Percentiles rank a stretch among this genome's conserved stretches.
phyloP scores from a whole-genome alignment of 2,329 filamentous ascomycete genomes.

The Ophiostoma australiae region DNA sequence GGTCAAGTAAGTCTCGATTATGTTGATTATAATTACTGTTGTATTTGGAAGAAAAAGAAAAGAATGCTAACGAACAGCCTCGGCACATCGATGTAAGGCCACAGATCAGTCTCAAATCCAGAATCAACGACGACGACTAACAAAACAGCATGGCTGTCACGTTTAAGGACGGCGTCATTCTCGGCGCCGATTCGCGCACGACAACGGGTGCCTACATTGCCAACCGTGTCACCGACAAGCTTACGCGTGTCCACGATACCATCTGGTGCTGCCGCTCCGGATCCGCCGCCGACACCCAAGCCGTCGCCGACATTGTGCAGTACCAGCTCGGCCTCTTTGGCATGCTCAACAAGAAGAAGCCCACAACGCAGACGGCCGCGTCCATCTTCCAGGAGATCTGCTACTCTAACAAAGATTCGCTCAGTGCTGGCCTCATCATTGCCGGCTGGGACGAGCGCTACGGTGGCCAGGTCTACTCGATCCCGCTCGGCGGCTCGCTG shows the following conservation, averaged over 20 bases:
- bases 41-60: background rate
- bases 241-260: constrained; percentile 96
- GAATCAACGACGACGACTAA: background rate
- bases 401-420: constrained; percentile 91
- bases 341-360: constrained; percentile 80
- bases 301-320: constrained; percentile 94
- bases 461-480: constrained; percentile 95
- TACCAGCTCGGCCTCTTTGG: constrained; percentile 93
- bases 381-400: constrained; percentile 97
- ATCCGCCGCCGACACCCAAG: constrained; percentile 95
- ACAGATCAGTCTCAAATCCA: too few relatives aligned
- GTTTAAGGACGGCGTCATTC: constrained; percentile 96
- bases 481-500: constrained; percentile 90
- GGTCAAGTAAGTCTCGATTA: constrained; percentile 71
- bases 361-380: constrained; percentile 91
- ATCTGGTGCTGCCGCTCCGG: constrained; percentile 99
- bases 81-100: constrained; percentile 84
- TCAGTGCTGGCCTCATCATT: constrained; percentile 95
- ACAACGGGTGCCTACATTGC: constrained; percentile 98
- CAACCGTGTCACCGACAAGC: constrained; percentile 98
- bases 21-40: background rate
- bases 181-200: constrained; percentile 93
- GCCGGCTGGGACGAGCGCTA: constrained; percentile 95
- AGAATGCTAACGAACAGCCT: constrained; percentile 55
- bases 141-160: constrained; percentile 86